Evolutionary conservation across 768 basidiomycete genomes (phyloP).

Genomic region (Obba rivulosa): DNA sequence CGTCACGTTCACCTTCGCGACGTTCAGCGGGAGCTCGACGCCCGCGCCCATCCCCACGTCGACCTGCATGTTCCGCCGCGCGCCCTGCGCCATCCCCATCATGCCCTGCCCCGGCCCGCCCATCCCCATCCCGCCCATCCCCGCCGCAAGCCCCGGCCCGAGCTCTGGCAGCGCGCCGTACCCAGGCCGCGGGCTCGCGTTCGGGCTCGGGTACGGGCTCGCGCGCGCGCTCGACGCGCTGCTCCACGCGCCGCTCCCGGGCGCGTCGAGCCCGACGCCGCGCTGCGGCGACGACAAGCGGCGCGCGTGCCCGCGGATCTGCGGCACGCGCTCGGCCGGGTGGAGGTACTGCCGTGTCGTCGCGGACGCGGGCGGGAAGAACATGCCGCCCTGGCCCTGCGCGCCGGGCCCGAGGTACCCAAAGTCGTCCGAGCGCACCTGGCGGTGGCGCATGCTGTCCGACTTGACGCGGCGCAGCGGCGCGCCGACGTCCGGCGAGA

Average conservation of each 20-base stretch:
- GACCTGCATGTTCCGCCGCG: constrained; percentile 4
- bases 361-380: constrained; percentile 18
- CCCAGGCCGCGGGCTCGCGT: constrained; percentile 53
- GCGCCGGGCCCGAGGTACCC: constrained; percentile 31
- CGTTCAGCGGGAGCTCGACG: constrained; percentile 16
- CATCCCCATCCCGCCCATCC: constrained; percentile 14
- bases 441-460: constrained; percentile 41
- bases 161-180: constrained; percentile 40
- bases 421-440: constrained; percentile 62
- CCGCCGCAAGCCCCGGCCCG: constrained; percentile 8
- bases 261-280: constrained; percentile 15
- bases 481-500: constrained; percentile 30
- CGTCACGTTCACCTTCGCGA: constrained; percentile 76
- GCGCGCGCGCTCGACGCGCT: constrained; percentile 30
- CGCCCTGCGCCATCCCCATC: constrained; percentile 5
- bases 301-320: constrained; percentile 37
- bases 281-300: constrained; percentile 35
- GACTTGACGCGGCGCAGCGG: constrained; percentile 47
- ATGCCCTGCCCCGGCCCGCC: constrained; percentile 15
- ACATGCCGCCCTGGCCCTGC: constrained; percentile 10
- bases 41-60: constrained; percentile 11
- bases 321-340: constrained; percentile 31
- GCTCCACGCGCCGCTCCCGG: constrained; percentile 15
- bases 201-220: constrained; percentile 65
- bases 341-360: constrained; percentile 36